phyloP scores from a whole-genome alignment of 805 yeast genomes.

The Ogataea pignaliae region DNA sequence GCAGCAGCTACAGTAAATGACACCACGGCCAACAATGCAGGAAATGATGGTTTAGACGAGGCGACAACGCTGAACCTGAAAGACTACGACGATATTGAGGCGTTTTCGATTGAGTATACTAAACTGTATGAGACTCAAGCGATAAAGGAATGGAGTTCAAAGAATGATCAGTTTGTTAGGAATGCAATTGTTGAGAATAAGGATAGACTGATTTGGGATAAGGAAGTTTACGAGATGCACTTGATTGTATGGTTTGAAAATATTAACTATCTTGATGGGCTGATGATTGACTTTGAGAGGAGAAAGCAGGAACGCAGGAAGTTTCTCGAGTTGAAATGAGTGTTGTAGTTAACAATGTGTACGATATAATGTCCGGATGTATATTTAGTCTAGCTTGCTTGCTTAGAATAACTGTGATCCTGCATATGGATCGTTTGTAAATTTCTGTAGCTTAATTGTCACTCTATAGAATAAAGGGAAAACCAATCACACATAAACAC shows the following conservation, averaged over 20 bases:
- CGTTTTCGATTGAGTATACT: conserved; percentile 43
- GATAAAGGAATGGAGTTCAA: conserved; percentile 36
- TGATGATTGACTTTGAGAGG: conserved; percentile 12
- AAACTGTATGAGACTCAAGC: conserved; percentile 32
- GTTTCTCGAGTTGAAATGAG: conserved; percentile 1
- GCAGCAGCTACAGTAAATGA: neutral
- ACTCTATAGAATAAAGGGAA: no score
- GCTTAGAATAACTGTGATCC: no score
- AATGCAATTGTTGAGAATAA: neutral
- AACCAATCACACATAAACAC: no score
- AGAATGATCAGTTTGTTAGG: conserved; percentile 27
- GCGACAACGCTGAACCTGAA: conserved; percentile 38
- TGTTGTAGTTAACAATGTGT: neutral
- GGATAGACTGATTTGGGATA: neutral
- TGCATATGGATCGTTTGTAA: no score
- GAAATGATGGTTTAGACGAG: conserved; percentile 17
- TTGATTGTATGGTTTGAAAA: conserved; percentile 25
- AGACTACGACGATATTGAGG: conserved; percentile 48
- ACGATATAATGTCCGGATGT: no score
- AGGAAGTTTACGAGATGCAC: conserved; percentile 14
- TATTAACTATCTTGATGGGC: conserved; percentile 26
- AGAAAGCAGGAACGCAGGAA: conserved; percentile 6
- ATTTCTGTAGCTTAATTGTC: no score
- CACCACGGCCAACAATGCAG: conserved; percentile 8
- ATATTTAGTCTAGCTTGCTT: no score